These are phyloP conservation scores for Blastocladiella britannica DNA, from an alignment of 192 early-diverging fungal genomes.

Conservation along the genomic window DNA sequence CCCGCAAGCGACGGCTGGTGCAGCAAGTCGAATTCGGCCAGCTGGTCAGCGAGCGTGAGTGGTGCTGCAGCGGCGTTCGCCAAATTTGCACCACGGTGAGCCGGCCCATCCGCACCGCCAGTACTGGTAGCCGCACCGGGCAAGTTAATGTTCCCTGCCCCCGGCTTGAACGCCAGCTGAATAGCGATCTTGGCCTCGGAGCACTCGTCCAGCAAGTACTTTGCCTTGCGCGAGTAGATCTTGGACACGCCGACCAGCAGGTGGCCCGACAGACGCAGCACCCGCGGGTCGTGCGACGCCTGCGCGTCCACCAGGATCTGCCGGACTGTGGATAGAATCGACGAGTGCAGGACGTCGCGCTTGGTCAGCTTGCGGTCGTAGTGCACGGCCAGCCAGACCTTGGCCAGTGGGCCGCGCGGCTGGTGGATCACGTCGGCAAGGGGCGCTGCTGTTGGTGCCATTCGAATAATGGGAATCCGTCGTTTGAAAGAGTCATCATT, in stretches of 20 bases:
- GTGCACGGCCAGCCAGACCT: slow-evolving; percentile 95
- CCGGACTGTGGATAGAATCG: slow-evolving; percentile 56
- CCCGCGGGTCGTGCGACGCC: too few relatives aligned
- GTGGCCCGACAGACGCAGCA: slow-evolving; percentile 88
- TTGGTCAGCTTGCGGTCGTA: slow-evolving; percentile 95
- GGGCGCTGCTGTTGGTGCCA: too few relatives aligned
- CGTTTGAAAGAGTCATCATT: too few relatives aligned
- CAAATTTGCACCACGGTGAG: too few relatives aligned
- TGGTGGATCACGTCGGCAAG: not conserved
- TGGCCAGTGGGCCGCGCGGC: slow-evolving; percentile 59
- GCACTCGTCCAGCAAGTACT: slow-evolving; percentile 92
- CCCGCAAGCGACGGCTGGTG: not conserved
- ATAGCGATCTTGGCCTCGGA: slow-evolving; percentile 86
- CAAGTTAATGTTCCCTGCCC: slow-evolving; percentile 2
- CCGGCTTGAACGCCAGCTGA: slow-evolving; percentile 51
- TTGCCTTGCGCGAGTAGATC: slow-evolving; percentile 91
- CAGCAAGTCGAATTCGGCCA: not conserved
- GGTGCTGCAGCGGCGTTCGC: not conserved
- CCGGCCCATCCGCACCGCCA: too few relatives aligned
- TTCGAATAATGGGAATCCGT: too few relatives aligned
- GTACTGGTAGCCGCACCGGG: not conserved
- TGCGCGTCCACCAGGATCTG: slow-evolving; percentile 32
- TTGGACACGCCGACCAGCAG: slow-evolving; percentile 81
- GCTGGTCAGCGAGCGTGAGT: not conserved
- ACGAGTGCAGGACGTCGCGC: slow-evolving; percentile 80